Evolutionary conservation across 441 rosid genomes (phyloP), one percentile per base, ranked within the genome.

Genomic region (Corymbia calophylla): DNA sequence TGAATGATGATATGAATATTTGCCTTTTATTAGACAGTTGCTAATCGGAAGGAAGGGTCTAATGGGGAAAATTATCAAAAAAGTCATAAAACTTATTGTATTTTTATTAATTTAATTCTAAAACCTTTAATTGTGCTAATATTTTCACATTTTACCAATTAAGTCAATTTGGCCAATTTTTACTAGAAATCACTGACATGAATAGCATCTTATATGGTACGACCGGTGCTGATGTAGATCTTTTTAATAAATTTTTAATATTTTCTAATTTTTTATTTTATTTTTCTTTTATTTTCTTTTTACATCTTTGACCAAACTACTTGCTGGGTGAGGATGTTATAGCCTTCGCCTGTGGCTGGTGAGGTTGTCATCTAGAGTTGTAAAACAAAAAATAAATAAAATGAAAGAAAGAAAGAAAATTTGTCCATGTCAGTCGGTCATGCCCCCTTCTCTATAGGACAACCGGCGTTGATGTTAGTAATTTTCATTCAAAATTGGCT

Each of bases 211-310:
- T 23, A 8, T 23, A 12, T 23, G 5, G 62, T 5, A 56, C 21
- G 6, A 56, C 23, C 2, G 0, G 1, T 0, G 13, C 2, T 1
- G 0, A 56, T 1, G 12, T 56, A 23, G 1, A 56, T 21, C 9
- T 0, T 9, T 23, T 56, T 56, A 56, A 56, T 56, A 25, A 23
- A 21, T 8, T 56, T 23, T 56, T 56, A 56, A 56, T 58, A 8
- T 58, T 58, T 58, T 58, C 0, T 0, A 58, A 58, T 58, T 58
- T 58, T 9, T 9, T 1, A 5, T 58, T 58, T 25, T 23, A 9
- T 58, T 58, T 1, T 27, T 9, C 29, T 10, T 58, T 9, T 58
- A 14, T 58, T 25, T 58, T 12, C 25, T 58, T 58, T 58, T 58
- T 58, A 58, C 64, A 9, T 10, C 13, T 58, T 58, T 58, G 62